Percentiles rank a stretch among this genome's conserved stretches.
These are phyloP conservation scores for Diaporthe australafricana DNA, from an alignment of 2,329 filamentous ascomycete species.

Conservation along the genomic window DNA sequence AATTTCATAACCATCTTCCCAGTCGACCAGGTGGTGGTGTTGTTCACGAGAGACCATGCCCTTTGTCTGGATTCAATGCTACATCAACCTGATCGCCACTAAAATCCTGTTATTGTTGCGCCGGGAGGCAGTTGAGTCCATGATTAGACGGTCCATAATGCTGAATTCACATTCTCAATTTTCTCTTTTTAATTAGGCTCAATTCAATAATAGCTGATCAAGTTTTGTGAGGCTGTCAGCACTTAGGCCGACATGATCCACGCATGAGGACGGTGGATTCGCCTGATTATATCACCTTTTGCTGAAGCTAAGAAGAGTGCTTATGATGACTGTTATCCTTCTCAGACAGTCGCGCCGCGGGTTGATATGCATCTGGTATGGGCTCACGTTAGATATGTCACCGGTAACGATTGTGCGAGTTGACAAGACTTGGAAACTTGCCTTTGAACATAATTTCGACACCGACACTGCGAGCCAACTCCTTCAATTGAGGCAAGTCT, in stretches of 20 bases:
- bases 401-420: rapidly evolving
- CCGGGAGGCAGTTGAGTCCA: too few species aligned
- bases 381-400: neutral
- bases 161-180: too few species aligned
- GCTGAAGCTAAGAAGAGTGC: too few species aligned
- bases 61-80: too few species aligned
- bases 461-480: neutral
- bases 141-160: too few species aligned
- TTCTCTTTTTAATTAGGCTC: neutral
- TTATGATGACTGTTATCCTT: too few species aligned
- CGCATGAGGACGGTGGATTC: rapidly evolving
- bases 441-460: neutral
- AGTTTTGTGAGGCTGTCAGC: neutral
- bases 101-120: too few species aligned
- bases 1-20: too few species aligned
- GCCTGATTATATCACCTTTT: too few species aligned
- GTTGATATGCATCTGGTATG: neutral
- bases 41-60: too few species aligned
- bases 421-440: neutral
- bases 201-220: neutral
- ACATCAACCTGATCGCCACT: too few species aligned
- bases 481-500: neutral
- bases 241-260: neutral
- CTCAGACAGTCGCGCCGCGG: neutral
- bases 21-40: too few species aligned